Conservation (phyloP, 2,329 filamentous ascomycete genomes). For the Sarocladium kiliense region DNA sequence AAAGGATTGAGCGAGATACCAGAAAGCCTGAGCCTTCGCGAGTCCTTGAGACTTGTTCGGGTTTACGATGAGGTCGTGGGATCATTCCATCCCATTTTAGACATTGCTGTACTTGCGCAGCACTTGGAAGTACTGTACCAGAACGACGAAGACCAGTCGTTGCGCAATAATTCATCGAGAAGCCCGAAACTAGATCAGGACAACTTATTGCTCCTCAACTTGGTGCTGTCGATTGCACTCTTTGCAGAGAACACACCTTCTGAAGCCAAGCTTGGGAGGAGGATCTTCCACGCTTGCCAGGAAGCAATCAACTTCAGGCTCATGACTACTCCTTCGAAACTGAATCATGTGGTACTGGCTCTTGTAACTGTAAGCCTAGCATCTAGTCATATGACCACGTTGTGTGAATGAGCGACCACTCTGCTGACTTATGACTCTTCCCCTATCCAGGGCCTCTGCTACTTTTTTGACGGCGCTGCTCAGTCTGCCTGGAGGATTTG, state of each 20-base stretch:
- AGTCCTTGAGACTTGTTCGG: not conserved
- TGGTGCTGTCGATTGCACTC: slow-evolving; percentile 12
- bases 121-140: not conserved
- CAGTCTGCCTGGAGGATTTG: slow-evolving; percentile 22
- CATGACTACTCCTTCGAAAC: not conserved
- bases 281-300: slow-evolving; percentile 1
- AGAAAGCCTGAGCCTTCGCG: not conserved
- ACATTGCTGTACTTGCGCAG: not conserved
- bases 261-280: not conserved
- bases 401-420: too few relatives aligned
- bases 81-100: not conserved
- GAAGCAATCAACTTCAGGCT: slow-evolving; percentile 9
- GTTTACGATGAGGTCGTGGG: not conserved
- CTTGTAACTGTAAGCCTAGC: slow-evolving; percentile 8
- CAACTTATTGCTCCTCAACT: slow-evolving; percentile 11
- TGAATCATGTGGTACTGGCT: slow-evolving; percentile 10
- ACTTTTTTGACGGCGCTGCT: slow-evolving; percentile 19
- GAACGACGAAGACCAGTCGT: not conserved
- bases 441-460: slow-evolving; percentile 16
- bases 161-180: not conserved
- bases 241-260: slow-evolving; percentile 10
- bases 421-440: too few relatives aligned
- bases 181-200: slow-evolving; percentile 7
- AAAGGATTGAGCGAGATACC: not conserved
- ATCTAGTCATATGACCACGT: too few relatives aligned